Evolutionary conservation across 345 rosid species (phyloP).

Genomic region (Anastatica hierochuntica): DNA sequence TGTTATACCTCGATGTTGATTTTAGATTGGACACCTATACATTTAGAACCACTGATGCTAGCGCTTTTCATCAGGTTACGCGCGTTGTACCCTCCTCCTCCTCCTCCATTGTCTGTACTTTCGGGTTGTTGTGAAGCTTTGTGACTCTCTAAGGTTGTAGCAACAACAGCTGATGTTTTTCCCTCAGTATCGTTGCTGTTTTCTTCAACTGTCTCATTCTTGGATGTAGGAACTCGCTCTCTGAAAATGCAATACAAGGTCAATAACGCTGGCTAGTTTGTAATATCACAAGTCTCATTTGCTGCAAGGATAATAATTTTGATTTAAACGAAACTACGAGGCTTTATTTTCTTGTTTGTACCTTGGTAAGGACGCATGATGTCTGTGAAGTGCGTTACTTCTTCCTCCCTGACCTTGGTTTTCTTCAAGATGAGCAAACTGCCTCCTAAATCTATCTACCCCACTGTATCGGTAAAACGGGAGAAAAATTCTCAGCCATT

Average conservation of each 20-base stretch:
- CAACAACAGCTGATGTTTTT: constrained; percentile 38
- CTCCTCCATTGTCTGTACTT: too few relatives aligned
- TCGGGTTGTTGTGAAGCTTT: too few relatives aligned
- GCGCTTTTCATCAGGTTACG: constrained; percentile 89
- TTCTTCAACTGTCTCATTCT: constrained; percentile 31
- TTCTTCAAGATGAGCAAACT: constrained; percentile 94
- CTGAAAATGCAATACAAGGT: constrained; percentile 30
- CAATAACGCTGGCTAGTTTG: too few relatives aligned
- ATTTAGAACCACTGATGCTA: constrained; percentile 91
- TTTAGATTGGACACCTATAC: constrained; percentile 47
- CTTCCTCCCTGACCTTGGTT: constrained; percentile 51
- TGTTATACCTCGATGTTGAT: constrained; percentile 36
- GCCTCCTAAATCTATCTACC: constrained; percentile 87
- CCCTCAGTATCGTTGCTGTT: constrained; percentile 36
- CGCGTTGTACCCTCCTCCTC: constrained; percentile 36
- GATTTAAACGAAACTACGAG: too few relatives aligned
- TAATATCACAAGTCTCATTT: too few relatives aligned
- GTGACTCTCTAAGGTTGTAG: constrained; percentile 44
- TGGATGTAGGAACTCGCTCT: constrained; percentile 67
- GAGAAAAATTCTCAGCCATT: not conserved
- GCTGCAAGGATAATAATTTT: too few relatives aligned
- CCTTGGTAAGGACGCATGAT: constrained; percentile 93
- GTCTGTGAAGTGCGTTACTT: constrained; percentile 49
- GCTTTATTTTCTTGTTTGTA: too few relatives aligned
- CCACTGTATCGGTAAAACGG: too few relatives aligned